Base-by-base conservation (phyloP, 2,329 filamentous ascomycete species). In the Didymella glomerata region DNA sequence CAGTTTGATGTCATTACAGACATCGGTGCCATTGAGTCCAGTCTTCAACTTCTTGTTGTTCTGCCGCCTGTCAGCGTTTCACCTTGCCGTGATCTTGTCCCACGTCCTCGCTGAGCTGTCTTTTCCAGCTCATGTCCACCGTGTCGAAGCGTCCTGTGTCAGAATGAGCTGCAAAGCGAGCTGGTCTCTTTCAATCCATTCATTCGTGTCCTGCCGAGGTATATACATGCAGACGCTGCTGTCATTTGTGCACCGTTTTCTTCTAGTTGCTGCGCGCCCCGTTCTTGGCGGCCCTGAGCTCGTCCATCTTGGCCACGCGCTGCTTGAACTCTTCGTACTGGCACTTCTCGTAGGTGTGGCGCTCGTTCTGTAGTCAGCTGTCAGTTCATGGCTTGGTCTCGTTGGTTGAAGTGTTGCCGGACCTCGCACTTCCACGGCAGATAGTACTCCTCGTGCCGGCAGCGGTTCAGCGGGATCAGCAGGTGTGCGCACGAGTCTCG, bases 301-400 rank as follows among this genome's bases (percentile, higher is more conserved):
- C 93, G 73, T 98, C 88, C 95, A 99, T 99, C 88, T 97, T 98
- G 76, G 90, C 92, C 66, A 99, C 95, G 59, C 95, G 89, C 86
- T 94, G 92, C 88, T 97, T 97, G 85, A 99, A 99, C 79, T 98
- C 95, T 66, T 91, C 91, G 81, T 99, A 99, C 77, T 99, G 95
- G 87, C 95, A 99, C 80, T 98, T 98, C 79, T 99, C 95, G 85
- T 99, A 99, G 75, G 89, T 90, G 82, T 99, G 95, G 83, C 95
- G 86, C 85, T 99, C 95, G 79, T 93, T 88, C 95, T 98, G 76
- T 60, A 14, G 36, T 4, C 2, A 2, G 11, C 1, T 3, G 61
- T 75, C 54, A 73, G 69, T 59, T 2, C 4, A 14, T 24, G n/a
- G 8, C 24, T 2, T 30, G 28, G 2, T 14, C 11, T 24, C 16